Evolutionary conservation across 139 green algal genomes (phyloP), one percentile per base, ranked within the genome.

Genomic region (Chlorella sp.): DNA sequence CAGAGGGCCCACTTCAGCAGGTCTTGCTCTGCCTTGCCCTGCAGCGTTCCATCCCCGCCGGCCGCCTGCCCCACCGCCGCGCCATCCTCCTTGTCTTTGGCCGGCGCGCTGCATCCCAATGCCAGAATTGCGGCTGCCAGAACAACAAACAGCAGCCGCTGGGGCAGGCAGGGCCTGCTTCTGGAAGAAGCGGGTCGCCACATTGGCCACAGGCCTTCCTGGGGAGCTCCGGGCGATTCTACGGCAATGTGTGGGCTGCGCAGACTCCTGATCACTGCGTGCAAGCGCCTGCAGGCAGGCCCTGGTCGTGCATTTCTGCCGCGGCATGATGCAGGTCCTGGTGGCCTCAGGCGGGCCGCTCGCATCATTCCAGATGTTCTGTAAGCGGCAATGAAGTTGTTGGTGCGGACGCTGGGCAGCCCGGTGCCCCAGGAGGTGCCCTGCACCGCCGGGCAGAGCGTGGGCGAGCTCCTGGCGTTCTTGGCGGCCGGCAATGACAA

Each of bases 1-100:
- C 91, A 81, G 3, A 85, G 32, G 3, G 67, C 67, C 68, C 80
- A 85, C 30, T 78, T 74, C 23, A 85, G 67, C 51, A 85, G 34
- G 51, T 85, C 80, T 26, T 85, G 36, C 51, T 78, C 34, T 17
- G 18, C 38, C 30, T 41, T 41, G n/a, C 68, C 68, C 68, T 74
- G n/a, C 30, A 26, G 11, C 34, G 32, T 28, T 9, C 56, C 68
- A 25, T 16, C 44, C 5, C 56, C 17, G 20, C 69, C 36, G 69
- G 5, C 21, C 21, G 69, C 36, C 36, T 6, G 74, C 55, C n/a
- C n/a, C 32, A 38, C 74, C 7, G 76, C 21, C 38, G 69, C 69
- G 69, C 13, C 41, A 1, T 60, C 18, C 20, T 38, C 39, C 13
- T 28, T 60, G 9, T 38, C 26, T 21, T 78, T 78, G 12, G 36